Percentiles rank a stretch among this genome's conserved stretches.
These are phyloP conservation scores for Pseudogymnoascus sp. DNA, from an alignment of 2,329 filamentous ascomycete genomes.

Conservation along the genomic window DNA sequence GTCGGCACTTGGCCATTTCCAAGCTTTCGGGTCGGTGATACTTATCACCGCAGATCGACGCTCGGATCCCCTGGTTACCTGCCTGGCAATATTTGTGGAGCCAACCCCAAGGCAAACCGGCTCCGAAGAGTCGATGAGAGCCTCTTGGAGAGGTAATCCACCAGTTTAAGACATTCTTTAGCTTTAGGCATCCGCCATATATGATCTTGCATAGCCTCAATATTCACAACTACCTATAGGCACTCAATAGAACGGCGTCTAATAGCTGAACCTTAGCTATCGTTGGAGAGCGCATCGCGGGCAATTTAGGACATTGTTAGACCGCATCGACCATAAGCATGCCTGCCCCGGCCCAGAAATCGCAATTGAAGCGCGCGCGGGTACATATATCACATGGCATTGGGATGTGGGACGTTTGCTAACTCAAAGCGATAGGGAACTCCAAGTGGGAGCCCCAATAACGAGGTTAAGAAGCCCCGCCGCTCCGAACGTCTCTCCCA, in stretches of 20 bases:
- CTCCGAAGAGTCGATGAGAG: neutral
- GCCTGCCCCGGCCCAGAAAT: slow-evolving; percentile 61
- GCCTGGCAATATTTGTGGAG: slow-evolving; percentile 6
- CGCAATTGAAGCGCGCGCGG: slow-evolving; percentile 74
- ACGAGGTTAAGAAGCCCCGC: slow-evolving; percentile 67
- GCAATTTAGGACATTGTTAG: neutral
- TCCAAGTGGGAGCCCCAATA: slow-evolving; percentile 21
- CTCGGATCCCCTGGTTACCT: slow-evolving; percentile 5
- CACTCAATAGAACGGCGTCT: neutral
- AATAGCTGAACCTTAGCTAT: slow-evolving; percentile 3
- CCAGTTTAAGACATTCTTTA: neutral
- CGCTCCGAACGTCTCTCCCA: slow-evolving; percentile 66
- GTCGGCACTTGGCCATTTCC: neutral
- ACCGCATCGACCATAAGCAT: slow-evolving; percentile 15
- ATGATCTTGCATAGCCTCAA: slow-evolving; percentile 3
- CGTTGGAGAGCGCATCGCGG: neutral
- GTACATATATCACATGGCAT: slow-evolving; percentile 43
- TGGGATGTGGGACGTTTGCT: slow-evolving; percentile 18
- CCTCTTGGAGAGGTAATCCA: slow-evolving; percentile 5
- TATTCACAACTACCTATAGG: neutral
- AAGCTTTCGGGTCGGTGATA: neutral
- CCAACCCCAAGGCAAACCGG: neutral
- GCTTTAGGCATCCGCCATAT: slow-evolving; percentile 1
- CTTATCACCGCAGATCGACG: neutral
- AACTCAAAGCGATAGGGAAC: slow-evolving; percentile 18